phyloP scores from a whole-genome alignment of 306 rosid species.

The Fagus sylvatica region DNA sequence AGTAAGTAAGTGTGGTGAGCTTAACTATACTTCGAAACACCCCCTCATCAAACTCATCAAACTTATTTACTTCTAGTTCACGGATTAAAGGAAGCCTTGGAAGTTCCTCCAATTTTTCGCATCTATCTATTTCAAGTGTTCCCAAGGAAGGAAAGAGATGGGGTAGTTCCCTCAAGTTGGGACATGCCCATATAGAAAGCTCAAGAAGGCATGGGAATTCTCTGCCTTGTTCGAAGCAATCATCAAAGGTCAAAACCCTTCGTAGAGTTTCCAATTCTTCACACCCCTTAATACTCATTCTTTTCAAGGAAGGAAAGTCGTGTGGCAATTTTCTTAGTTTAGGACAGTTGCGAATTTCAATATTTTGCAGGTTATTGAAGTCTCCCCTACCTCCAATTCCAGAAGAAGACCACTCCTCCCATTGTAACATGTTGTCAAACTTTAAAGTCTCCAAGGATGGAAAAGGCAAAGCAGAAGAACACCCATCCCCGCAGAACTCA shows the following conservation, averaged over 20 bases:
- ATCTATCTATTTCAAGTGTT: constrained; percentile 23
- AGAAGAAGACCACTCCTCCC: constrained; percentile 34
- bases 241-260: neutral
- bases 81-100: constrained; percentile 31
- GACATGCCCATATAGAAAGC: constrained; percentile 31
- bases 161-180: constrained; percentile 31
- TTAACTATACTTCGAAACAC: constrained; percentile 9
- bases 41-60: neutral
- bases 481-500: constrained; percentile 24
- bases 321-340: too few relatives aligned
- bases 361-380: constrained; percentile 5
- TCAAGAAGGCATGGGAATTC: constrained; percentile 30
- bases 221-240: neutral
- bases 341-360: too few relatives aligned
- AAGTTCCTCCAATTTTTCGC: constrained; percentile 20
- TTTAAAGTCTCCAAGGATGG: constrained; percentile 27
- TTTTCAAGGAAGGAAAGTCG: neutral
- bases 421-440: constrained; percentile 26
- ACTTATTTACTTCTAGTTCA: constrained; percentile 26
- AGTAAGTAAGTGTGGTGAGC: constrained; percentile 24
- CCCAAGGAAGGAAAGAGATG: constrained; percentile 22
- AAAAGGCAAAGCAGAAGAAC: constrained; percentile 7
- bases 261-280: constrained; percentile 27
- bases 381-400: constrained; percentile 26
- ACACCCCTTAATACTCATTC: constrained; percentile 29